Evolutionary conservation across 2,329 filamentous ascomycete species (phyloP), one percentile per base, ranked within the genome.

Genomic region (Pochonia chlamydosporia): DNA sequence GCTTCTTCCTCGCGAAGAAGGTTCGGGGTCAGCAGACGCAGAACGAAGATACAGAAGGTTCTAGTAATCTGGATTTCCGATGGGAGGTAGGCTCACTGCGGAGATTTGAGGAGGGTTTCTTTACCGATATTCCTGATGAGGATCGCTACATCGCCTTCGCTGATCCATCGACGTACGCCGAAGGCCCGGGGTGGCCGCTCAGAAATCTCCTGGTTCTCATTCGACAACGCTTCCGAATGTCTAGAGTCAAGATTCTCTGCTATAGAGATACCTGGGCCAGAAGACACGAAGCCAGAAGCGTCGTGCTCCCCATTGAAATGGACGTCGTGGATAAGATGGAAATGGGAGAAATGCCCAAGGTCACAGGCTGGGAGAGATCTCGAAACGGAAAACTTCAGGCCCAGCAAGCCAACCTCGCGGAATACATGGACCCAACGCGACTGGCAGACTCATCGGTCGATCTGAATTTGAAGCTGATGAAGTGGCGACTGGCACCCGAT

Each of bases 381-480:
- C 76, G 81, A 16, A 75, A 79, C 21, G 85, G 87, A 23, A 96
- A 95, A 62, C 73, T 97, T 16, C 80, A 81, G 16, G 83, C 87
- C 14, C 84, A 87, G 54, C 78, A 85, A 16, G 89, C 89, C 13
- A 89, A 95, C 59, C 75, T 99, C 8, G 86, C 87, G 18, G 89
- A 93, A 58, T 95, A 96, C 58, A 92, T 99, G 86, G 91, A 99
- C 61, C 92, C 93, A 6, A 74, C 78, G 28, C 84, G 84, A 59
- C 74, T 97, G 16, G 93, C 93, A 20, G 91, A 97, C 62, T 90
- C 95, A 63, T 90, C 91, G 1, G 92, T 97, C 9, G 93, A 99
- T 60, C 76, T 99, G 49, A 99, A 99, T 60, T 75, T 97, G 50
- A 97, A 97, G 68, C 77, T 99, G 49, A 99, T 99, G 84, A 99